Evolutionary conservation across 305 asterid species (phyloP).

Genomic region (Fraxinus platypoda): DNA sequence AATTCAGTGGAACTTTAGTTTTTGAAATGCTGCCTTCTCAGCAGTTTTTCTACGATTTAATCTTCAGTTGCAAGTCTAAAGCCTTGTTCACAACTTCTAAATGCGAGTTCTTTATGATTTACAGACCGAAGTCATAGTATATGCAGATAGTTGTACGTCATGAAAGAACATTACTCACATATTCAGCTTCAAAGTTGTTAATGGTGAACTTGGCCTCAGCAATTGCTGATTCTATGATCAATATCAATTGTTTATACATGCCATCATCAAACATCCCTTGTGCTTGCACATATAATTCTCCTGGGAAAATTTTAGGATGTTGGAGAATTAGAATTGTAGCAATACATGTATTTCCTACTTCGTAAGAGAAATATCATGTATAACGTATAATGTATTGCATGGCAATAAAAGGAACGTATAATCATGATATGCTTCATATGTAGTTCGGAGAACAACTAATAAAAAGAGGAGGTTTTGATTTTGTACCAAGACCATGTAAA

Average conservation of each 20-base stretch:
- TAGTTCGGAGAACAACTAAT: slow-evolving; percentile 12
- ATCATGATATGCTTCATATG: background rate
- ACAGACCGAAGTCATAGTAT: slow-evolving; percentile 13
- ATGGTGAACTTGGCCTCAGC: slow-evolving; percentile 57
- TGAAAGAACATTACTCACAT: slow-evolving; percentile 50
- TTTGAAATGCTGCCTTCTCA: slow-evolving; percentile 13
- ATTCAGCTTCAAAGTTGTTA: slow-evolving; percentile 86
- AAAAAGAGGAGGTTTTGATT: slow-evolving; percentile 17
- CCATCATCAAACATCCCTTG: slow-evolving; percentile 71
- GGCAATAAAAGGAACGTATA: slow-evolving; percentile 12
- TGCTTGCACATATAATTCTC: slow-evolving; percentile 85
- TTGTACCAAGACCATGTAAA: slow-evolving; percentile 84
- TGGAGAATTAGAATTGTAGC: slow-evolving; percentile 20
- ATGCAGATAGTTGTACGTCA: slow-evolving; percentile 18
- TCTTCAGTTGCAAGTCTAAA: slow-evolving; percentile 17
- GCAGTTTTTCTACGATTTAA: slow-evolving; percentile 4
- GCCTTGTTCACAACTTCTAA: slow-evolving; percentile 13
- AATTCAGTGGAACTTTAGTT: slow-evolving; percentile 16
- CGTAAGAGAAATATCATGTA: background rate
- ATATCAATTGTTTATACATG: slow-evolving; percentile 69
- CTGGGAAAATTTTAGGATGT: slow-evolving; percentile 45
- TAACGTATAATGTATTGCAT: slow-evolving; percentile 4
- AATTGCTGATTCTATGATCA: slow-evolving; percentile 67
- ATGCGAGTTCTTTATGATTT: slow-evolving; percentile 12
- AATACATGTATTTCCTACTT: background rate